phyloP scores from a whole-genome alignment of 139 green algal species.

The Tetradesmus lagerheimii region DNA sequence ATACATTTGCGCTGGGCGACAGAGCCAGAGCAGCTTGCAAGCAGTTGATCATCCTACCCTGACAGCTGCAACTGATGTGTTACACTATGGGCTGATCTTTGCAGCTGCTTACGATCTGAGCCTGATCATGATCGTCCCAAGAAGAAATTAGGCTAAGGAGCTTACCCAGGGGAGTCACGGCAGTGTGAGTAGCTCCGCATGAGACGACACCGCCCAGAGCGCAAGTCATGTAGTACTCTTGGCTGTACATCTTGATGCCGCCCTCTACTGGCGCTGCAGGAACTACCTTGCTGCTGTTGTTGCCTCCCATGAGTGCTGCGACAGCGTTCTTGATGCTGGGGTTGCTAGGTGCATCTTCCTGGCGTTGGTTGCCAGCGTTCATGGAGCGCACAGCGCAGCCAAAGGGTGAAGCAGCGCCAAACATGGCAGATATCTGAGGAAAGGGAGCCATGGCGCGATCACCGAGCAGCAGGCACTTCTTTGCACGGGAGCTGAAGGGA shows the following conservation, averaged over 20 bases:
- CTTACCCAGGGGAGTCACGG: conserved; percentile 84
- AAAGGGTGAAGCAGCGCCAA: conserved; percentile 32
- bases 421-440: background rate
- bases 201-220: conserved; percentile 72
- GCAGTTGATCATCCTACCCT: background rate
- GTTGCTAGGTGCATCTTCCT: background rate
- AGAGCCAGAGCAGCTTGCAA: background rate
- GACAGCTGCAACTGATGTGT: background rate
- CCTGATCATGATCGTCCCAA: background rate
- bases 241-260: conserved; percentile 78
- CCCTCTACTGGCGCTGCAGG: conserved; percentile 60
- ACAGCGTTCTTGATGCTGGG: background rate
- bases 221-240: conserved; percentile 87
- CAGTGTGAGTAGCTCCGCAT: conserved; percentile 76
- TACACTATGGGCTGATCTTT: background rate
- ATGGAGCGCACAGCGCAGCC: conserved; percentile 42
- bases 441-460: conserved; percentile 38
- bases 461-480: background rate
- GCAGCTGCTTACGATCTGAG: background rate
- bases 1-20: background rate
- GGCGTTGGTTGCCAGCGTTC: conserved; percentile 36
- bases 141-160: background rate
- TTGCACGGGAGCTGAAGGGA: conserved; percentile 1
- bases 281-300: conserved; percentile 50
- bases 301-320: background rate